Conservation (phyloP, 139 green algal species). For the Micromonas commoda region DNA sequence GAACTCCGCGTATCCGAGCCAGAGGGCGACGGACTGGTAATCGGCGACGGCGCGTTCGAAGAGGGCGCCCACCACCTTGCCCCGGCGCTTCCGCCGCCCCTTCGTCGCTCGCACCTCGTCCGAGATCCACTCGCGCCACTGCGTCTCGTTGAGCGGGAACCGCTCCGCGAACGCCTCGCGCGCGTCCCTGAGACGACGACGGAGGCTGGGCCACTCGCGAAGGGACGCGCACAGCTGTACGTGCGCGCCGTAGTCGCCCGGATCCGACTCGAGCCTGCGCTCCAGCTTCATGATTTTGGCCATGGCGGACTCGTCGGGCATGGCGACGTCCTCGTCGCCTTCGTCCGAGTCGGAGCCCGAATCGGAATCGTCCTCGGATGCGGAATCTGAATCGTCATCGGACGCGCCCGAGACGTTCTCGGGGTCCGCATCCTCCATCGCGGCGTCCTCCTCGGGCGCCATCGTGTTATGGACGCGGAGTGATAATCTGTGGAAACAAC, state of each 20-base stretch:
- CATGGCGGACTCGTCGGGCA: background rate
- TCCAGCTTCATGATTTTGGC: background rate
- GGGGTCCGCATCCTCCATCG: background rate
- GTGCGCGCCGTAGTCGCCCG: background rate
- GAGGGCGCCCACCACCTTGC: background rate
- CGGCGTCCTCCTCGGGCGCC: background rate
- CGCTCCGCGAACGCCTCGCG: background rate
- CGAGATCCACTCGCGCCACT: conserved; percentile 5
- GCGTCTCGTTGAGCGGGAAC: background rate
- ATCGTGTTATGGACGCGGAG: background rate
- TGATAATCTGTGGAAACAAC: too few species aligned
- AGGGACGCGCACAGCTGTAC: background rate
- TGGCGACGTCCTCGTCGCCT: background rate
- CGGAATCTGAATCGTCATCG: background rate
- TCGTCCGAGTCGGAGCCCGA: background rate
- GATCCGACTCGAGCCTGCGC: background rate
- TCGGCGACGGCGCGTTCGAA: conserved; percentile 21
- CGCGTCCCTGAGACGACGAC: background rate
- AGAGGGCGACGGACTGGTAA: conserved; percentile 1
- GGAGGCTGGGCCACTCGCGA: background rate
- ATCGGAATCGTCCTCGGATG: background rate
- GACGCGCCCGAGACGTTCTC: background rate
- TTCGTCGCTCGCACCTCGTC: background rate
- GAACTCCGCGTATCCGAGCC: conserved; percentile 1
- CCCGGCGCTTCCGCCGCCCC: background rate